Evolutionary conservation across 164 flowering plant genomes (phyloP), one percentile per base, ranked within the genome.

Genomic region (Vitis riparia): DNA sequence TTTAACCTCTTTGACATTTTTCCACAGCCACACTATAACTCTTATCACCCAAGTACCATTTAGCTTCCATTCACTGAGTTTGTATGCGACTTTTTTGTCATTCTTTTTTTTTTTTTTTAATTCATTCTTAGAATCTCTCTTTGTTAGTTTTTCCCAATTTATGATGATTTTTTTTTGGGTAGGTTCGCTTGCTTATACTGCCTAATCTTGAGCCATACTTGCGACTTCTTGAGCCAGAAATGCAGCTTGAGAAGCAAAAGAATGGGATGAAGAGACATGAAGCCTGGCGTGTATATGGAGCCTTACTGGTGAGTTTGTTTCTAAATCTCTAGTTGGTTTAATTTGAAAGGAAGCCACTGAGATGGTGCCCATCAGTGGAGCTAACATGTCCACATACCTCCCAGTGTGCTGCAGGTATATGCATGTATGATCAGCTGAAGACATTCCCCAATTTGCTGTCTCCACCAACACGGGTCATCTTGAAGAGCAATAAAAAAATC

Each of bases 251-350:
- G 80, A 86, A 83, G 72, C 95, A 93, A 76, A 92, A 84, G 82
- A 88, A 93, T 77, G 94, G 87, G 78, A 73, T 81, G 72, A 93
- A 86, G 83, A 89, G 97, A 84, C 82, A 80, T 77, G 99, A 96
- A 88, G 99, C 98, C 60, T 91, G 97, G 95, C 88, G 81, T 55
- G 98, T 93, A 23, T 89, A 96, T 81, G 98, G 97, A 19, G 94
- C 97, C 55, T 80, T 93, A 73, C 72, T 86, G 91, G 98, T 95
- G 67, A 78, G 86, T 66, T 74, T 44, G 44, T 55, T 61, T 44
- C 8, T 27, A 30, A 16, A 11, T 16, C 59, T 37, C 44, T 37
- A 37, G 44, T 37, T 37, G 44, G 44, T 37, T 37, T 37, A 3
- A 6, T 37, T 37, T 37, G 44, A 37, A 37, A 37, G 44, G 44